These are phyloP conservation scores for Mollisia scopiformis DNA, from an alignment of 2,329 filamentous ascomycete genomes.

Conservation along the genomic window DNA sequence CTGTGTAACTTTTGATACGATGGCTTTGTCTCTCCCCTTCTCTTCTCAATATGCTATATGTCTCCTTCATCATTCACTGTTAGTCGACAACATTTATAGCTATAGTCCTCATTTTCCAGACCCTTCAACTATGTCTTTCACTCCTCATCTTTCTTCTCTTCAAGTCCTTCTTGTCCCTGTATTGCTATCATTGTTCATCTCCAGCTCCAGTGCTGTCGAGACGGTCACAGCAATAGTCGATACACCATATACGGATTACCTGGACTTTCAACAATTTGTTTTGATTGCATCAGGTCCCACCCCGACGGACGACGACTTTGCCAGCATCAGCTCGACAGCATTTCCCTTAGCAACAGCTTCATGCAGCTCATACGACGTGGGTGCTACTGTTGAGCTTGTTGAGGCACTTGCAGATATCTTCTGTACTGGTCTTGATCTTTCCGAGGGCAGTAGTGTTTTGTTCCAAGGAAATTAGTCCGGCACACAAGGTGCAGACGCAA, in stretches of 20 bases:
- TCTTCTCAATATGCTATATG: conserved; percentile 1
- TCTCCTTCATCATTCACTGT: background rate
- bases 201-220: conserved; percentile 1
- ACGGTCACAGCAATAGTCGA: conserved; percentile 3
- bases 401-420: background rate
- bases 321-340: background rate
- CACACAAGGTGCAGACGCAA: background rate
- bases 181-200: background rate
- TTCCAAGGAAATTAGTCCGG: background rate
- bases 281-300: conserved; percentile 3
- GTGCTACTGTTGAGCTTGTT: background rate
- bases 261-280: background rate
- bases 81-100: background rate
- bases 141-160: conserved; percentile 1
- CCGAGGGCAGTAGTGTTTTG: background rate
- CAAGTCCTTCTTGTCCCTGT: background rate
- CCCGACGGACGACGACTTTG: conserved; percentile 5
- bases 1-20: background rate
- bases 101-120: background rate
- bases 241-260: conserved; percentile 5
- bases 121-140: conserved; percentile 8
- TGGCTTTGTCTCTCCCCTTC: conserved; percentile 1
- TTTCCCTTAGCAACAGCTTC: conserved; percentile 1
- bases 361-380: background rate
- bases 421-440: background rate